phyloP scores from a whole-genome alignment of 75 land plant genomes.

The Selaginella tamariscina region DNA sequence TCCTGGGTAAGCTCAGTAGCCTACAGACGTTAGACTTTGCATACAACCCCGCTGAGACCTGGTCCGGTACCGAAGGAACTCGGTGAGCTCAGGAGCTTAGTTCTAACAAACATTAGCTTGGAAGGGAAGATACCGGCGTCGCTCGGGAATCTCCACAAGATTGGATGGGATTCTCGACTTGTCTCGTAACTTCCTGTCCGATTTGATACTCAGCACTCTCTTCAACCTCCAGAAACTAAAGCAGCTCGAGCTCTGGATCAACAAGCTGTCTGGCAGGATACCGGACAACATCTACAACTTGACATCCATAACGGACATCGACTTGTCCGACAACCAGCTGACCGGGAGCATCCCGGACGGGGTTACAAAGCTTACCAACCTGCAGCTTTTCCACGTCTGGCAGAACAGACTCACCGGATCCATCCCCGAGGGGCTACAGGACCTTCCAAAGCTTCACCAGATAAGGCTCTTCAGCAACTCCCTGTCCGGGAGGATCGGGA shows the following conservation, averaged over 20 bases:
- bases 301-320: constrained; percentile 16
- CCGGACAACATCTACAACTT: constrained; percentile 1
- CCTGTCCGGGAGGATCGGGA: background rate
- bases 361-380: constrained; percentile 31
- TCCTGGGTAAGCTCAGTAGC: constrained; percentile 27
- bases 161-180: constrained; percentile 14
- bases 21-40: constrained; percentile 30
- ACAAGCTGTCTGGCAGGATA: background rate
- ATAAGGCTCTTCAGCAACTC: background rate
- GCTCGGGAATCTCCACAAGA: constrained; percentile 22
- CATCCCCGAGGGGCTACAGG: background rate
- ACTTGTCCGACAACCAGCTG: constrained; percentile 43
- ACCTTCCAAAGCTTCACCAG: background rate
- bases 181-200: constrained; percentile 22
- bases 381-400: constrained; percentile 38
- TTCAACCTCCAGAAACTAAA: background rate
- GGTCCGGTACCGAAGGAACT: constrained; percentile 43
- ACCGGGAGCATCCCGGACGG: constrained; percentile 42
- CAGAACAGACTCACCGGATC: background rate
- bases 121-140: constrained; percentile 46
- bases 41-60: constrained; percentile 30
- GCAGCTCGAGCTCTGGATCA: background rate
- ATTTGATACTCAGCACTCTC: constrained; percentile 15
- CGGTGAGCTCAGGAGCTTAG: constrained; percentile 40
- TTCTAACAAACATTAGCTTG: constrained; percentile 38